These are phyloP conservation scores for Mycosphaerelloides madeirae DNA, from an alignment of 2,329 filamentous ascomycete species.

Conservation along the genomic window DNA sequence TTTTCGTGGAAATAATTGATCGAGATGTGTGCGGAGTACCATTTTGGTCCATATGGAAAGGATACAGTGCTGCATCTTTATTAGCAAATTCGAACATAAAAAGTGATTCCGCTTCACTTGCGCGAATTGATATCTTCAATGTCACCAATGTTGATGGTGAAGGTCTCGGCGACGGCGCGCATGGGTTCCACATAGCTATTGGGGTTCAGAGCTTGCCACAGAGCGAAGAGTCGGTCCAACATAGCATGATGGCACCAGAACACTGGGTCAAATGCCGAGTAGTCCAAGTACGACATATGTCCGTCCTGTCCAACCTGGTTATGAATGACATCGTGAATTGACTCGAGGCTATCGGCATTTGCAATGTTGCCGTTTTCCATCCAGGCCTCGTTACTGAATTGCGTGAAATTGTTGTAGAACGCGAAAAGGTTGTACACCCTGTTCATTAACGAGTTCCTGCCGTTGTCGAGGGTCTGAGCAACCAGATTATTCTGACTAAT, in stretches of 20 bases:
- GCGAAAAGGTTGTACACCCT: conserved; percentile 65
- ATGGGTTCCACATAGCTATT: conserved; percentile 59
- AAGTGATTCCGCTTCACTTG: conserved; percentile 8
- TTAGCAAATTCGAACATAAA: background rate
- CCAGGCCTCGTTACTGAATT: conserved; percentile 66
- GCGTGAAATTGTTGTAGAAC: conserved; percentile 61
- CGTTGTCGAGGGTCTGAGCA: conserved; percentile 48
- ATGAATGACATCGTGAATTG: conserved; percentile 46
- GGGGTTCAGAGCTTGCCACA: conserved; percentile 73
- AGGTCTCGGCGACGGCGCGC: conserved; percentile 52
- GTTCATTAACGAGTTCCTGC: conserved; percentile 51
- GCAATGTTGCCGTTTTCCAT: conserved; percentile 37
- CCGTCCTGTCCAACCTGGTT: conserved; percentile 55
- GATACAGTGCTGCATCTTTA: conserved; percentile 32
- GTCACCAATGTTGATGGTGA: conserved; percentile 53
- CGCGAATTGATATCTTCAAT: conserved; percentile 32
- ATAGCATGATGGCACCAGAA: conserved; percentile 74
- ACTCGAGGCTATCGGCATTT: conserved; percentile 56
- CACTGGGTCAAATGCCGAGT: conserved; percentile 72
- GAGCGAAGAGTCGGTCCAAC: conserved; percentile 67
- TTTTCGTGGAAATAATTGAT: conserved; percentile 53
- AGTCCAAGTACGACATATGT: conserved; percentile 64
- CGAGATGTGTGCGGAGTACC: conserved; percentile 66
- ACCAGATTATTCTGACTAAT: conserved; percentile 58
- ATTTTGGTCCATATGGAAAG: conserved; percentile 57